Percentiles rank a stretch among this genome's conserved stretches.
These are phyloP conservation scores for Coemansia sp. DNA, from an alignment of 192 early-diverging fungal species.

Conservation along the genomic window DNA sequence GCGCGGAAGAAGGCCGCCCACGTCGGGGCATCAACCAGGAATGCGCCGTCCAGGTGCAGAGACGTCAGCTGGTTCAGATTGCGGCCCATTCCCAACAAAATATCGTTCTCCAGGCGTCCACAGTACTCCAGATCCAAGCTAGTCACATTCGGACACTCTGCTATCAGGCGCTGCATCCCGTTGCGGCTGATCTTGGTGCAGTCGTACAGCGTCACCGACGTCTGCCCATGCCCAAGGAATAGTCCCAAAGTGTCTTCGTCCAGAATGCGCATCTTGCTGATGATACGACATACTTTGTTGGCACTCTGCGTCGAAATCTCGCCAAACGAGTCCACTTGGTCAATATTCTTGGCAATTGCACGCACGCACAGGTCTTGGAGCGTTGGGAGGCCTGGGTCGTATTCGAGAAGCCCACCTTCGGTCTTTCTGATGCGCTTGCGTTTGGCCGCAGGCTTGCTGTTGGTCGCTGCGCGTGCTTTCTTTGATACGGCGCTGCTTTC, in stretches of 20 bases:
- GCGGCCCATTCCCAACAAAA: constrained; percentile 45
- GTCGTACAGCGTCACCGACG: constrained; percentile 71
- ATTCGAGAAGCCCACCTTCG: constrained; percentile 56
- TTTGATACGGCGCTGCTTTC: constrained; percentile 14
- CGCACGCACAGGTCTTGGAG: constrained; percentile 70
- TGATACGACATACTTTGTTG: constrained; percentile 75
- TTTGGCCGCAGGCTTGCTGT: constrained; percentile 3
- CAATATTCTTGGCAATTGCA: constrained; percentile 75
- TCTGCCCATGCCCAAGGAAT: constrained; percentile 64
- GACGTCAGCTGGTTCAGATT: constrained; percentile 55
- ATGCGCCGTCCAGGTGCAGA: constrained; percentile 70
- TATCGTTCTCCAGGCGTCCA: constrained; percentile 65
- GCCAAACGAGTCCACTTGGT: constrained; percentile 84
- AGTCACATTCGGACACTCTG: constrained; percentile 65
- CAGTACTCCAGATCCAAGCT: constrained; percentile 71
- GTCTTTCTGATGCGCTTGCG: constrained; percentile 34
- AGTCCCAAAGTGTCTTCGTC: constrained; percentile 65
- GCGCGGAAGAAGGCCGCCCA: constrained; percentile 65
- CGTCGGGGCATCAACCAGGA: constrained; percentile 62
- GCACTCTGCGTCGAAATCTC: constrained; percentile 71
- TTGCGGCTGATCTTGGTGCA: constrained; percentile 67
- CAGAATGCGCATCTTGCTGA: constrained; percentile 73
- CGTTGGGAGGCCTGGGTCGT: constrained; percentile 57
- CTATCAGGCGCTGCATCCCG: constrained; percentile 62
- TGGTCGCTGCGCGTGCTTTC: constrained; percentile 7